A percentile compares a stretch with the other conserved stretches of the same genome.
phyloP scores from a whole-genome alignment of 2,329 filamentous ascomycete species.

The Exophiala spinifera region DNA sequence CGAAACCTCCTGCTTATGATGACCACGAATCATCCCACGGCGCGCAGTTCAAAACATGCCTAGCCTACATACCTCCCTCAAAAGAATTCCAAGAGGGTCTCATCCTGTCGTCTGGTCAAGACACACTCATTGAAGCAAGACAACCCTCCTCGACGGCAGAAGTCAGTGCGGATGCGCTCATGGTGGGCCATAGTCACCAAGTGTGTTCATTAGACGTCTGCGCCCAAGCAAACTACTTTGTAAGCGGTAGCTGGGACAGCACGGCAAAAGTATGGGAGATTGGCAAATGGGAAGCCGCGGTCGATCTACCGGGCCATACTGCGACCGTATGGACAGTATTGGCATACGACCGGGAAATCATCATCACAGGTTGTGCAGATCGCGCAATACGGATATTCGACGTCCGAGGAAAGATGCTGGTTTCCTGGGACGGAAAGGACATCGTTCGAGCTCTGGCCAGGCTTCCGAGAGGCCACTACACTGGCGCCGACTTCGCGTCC shows the following conservation, averaged over 20 bases:
- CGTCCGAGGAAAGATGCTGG: conserved; percentile 59
- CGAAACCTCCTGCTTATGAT: conserved; percentile 69
- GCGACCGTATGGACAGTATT: conserved; percentile 90
- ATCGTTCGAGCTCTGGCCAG: conserved; percentile 85
- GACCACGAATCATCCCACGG: conserved; percentile 75
- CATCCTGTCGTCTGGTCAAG: conserved; percentile 82
- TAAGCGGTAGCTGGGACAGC: conserved; percentile 92
- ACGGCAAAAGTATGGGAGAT: conserved; percentile 83
- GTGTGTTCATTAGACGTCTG: conserved; percentile 82
- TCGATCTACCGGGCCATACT: conserved; percentile 70
- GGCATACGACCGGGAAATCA: conserved; percentile 71
- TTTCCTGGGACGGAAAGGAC: conserved; percentile 66
- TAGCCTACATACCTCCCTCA: conserved; percentile 72
- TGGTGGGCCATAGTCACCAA: conserved; percentile 83
- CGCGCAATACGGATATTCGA: conserved; percentile 83
- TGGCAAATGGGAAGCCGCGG: conserved; percentile 77
- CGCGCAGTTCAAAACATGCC: conserved; percentile 79
- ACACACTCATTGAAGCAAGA: conserved; percentile 88
- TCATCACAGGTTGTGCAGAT: conserved; percentile 89
- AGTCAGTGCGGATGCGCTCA: conserved; percentile 78
- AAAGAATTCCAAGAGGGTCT: conserved; percentile 71
- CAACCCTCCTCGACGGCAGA: conserved; percentile 63
- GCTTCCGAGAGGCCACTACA: conserved; percentile 71
- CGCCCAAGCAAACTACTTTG: conserved; percentile 67
- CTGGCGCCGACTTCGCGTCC: conserved; percentile 87